Evolutionary conservation across 2,329 filamentous ascomycete genomes (phyloP), one percentile per base, ranked within the genome.

Genomic region (Colletotrichum tamarilloi): DNA sequence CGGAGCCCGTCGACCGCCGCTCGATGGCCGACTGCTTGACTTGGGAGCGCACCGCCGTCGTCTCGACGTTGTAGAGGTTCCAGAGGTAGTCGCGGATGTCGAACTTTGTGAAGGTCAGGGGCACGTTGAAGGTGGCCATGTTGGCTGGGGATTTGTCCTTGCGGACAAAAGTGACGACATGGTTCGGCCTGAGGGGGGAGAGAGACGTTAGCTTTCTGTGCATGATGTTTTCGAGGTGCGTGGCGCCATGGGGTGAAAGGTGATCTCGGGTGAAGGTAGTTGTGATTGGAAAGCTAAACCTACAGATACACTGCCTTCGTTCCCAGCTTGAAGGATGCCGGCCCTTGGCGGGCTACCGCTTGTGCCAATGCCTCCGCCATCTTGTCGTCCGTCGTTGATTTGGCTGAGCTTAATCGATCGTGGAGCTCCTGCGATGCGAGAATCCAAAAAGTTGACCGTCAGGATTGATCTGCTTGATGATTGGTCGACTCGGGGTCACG

Each of bases 81-180:
- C 91, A 94, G 75, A 99, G 92, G 86, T 98, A 99, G 86, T 98
- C 95, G 83, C 95, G 94, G 55, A 99, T 86, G 82, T 99, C 97
- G 83, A 98, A 92, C 86, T 99, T 99, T 88, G 95, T 97, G 88
- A 98, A 95, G 78, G 90, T 92, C 78, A 98, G 89, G 12, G 97
- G 97, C 38, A 98, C 96, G 79, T 92, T 89, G 90, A 99, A 99
- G 78, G 92, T 93, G 75, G 96, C 97, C 82, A 94, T 95, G 82
- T 92, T 93, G 24, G 95, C 91, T 8, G 94, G 92, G 67, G 94
- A 89, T 77, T 90, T 87, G 35, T 91, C 90, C 72, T 92, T 93
- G 77, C 87, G 93, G 78, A 97, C 87, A 79, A 98, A 90, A 74
- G 93, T 92, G 80, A 98, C 87, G 76, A 91, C 90, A 85, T 97